Conservation (phyloP, 148 eudicot species). For the Fagopyrum homotropicum region DNA sequence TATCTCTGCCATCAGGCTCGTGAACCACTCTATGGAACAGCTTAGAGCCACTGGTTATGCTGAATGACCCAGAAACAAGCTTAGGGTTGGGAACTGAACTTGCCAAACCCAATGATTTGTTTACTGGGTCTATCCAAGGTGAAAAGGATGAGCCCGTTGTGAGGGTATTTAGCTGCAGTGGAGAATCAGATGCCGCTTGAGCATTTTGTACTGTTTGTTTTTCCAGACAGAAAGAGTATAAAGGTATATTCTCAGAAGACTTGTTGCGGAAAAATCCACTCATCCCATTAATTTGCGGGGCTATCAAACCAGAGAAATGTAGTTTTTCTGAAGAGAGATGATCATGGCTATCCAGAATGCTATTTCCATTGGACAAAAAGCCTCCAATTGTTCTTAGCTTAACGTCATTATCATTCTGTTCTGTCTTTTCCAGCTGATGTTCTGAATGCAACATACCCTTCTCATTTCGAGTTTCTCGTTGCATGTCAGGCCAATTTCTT, state of each 20-base stretch:
- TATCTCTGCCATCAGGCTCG: conserved; percentile 77
- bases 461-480: conserved; percentile 27
- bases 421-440: conserved; percentile 28
- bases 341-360: conserved; percentile 44
- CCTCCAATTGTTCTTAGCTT: conserved; percentile 44
- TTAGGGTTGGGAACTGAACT: conserved; percentile 70
- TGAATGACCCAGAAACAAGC: conserved; percentile 72
- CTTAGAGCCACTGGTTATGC: conserved; percentile 59
- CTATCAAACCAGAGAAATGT: conserved; percentile 76
- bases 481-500: conserved; percentile 56
- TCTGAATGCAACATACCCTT: conserved; percentile 22
- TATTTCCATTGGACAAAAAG: conserved; percentile 43
- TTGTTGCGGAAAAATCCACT: conserved; percentile 63
- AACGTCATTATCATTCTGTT: conserved; percentile 34
- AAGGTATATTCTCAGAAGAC: conserved; percentile 89
- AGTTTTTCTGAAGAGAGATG: conserved; percentile 58
- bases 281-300: conserved; percentile 66
- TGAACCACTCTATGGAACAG: conserved; percentile 91
- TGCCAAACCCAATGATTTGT: conserved; percentile 69
- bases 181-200: conserved; percentile 63
- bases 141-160: conserved; percentile 62
- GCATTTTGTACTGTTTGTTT: conserved; percentile 44
- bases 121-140: conserved; percentile 73
- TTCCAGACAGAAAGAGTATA: conserved; percentile 78
- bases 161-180: conserved; percentile 41